These are phyloP conservation scores for Helicostylum pulchrum DNA, from an alignment of 192 early-diverging fungal genomes.

Conservation along the genomic window DNA sequence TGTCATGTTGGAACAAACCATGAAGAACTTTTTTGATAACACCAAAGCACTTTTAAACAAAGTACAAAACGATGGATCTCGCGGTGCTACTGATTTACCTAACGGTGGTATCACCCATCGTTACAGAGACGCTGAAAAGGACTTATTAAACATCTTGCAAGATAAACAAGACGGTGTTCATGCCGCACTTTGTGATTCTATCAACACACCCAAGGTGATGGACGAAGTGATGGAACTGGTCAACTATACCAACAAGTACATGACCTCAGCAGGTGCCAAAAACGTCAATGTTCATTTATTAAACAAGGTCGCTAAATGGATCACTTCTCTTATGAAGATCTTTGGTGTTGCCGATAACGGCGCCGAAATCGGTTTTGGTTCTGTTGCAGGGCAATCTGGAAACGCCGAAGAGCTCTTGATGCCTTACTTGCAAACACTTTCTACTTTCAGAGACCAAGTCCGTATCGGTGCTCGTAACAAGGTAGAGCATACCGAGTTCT, in stretches of 20 bases:
- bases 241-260: slow-evolving; percentile 76
- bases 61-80: slow-evolving; percentile 54
- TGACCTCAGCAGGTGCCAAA: slow-evolving; percentile 55
- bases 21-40: slow-evolving; percentile 91
- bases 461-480: slow-evolving; percentile 69
- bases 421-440: slow-evolving; percentile 78
- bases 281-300: slow-evolving; percentile 67
- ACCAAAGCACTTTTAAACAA: slow-evolving; percentile 76
- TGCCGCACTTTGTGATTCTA: slow-evolving; percentile 84
- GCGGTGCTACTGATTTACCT: slow-evolving; percentile 26
- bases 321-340: slow-evolving; percentile 75
- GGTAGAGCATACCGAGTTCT: slow-evolving; percentile 46
- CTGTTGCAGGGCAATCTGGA: slow-evolving; percentile 31
- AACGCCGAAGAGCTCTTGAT: slow-evolving; percentile 62
- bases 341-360: slow-evolving; percentile 80
- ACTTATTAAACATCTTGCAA: slow-evolving; percentile 60
- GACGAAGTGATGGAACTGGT: slow-evolving; percentile 77
- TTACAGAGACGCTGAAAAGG: slow-evolving; percentile 66
- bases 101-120: slow-evolving; percentile 56
- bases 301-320: slow-evolving; percentile 74
- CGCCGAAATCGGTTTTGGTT: slow-evolving; percentile 67
- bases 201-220: slow-evolving; percentile 87
- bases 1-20: slow-evolving; percentile 66
- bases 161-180: slow-evolving; percentile 74
- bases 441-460: slow-evolving; percentile 86